A percentile compares a stretch with the other conserved stretches of the same genome.
Conservation (phyloP, 768 basidiomycete genomes). For the Suillus subalutaceus region DNA sequence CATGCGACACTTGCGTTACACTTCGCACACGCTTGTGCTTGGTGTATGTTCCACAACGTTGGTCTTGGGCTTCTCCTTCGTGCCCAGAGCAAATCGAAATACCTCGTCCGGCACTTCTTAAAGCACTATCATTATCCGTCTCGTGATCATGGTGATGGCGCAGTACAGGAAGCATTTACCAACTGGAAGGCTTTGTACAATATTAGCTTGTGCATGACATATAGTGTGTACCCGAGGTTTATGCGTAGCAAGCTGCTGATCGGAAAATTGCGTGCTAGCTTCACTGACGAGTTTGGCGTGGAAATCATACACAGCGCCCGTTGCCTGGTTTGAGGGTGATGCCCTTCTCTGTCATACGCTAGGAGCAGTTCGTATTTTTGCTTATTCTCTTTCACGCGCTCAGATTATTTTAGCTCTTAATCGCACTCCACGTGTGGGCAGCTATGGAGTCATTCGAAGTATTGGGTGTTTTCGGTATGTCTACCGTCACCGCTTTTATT, state of each 20-base stretch:
- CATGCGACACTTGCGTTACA: slow-evolving; percentile 61
- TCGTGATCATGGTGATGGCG: slow-evolving; percentile 68
- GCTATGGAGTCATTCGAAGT: slow-evolving; percentile 90
- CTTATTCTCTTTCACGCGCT: slow-evolving; percentile 13
- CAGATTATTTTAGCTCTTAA: slow-evolving; percentile 60
- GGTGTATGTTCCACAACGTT: slow-evolving; percentile 88
- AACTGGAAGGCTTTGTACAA: slow-evolving; percentile 97
- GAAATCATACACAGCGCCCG: slow-evolving; percentile 85
- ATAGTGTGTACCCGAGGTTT: slow-evolving; percentile 54
- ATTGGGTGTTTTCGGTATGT: slow-evolving; percentile 86
- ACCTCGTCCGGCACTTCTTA: slow-evolving; percentile 90
- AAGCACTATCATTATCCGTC: slow-evolving; percentile 91
- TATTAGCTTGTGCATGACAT: slow-evolving; percentile 92
- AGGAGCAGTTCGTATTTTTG: slow-evolving; percentile 64
- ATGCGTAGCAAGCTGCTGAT: background rate
- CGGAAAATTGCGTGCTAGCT: slow-evolving; percentile 44
- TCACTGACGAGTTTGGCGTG: slow-evolving; percentile 86
- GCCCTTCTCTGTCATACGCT: slow-evolving; percentile 87
- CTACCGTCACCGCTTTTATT: background rate
- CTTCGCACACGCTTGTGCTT: slow-evolving; percentile 80
- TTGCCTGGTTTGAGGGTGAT: slow-evolving; percentile 85
- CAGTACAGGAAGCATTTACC: slow-evolving; percentile 89
- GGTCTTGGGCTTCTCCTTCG: slow-evolving; percentile 84
- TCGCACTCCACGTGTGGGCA: slow-evolving; percentile 91
- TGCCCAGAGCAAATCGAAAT: slow-evolving; percentile 85